phyloP scores from a whole-genome alignment of 768 basidiomycete genomes.

The Psilocybe cubensis region DNA sequence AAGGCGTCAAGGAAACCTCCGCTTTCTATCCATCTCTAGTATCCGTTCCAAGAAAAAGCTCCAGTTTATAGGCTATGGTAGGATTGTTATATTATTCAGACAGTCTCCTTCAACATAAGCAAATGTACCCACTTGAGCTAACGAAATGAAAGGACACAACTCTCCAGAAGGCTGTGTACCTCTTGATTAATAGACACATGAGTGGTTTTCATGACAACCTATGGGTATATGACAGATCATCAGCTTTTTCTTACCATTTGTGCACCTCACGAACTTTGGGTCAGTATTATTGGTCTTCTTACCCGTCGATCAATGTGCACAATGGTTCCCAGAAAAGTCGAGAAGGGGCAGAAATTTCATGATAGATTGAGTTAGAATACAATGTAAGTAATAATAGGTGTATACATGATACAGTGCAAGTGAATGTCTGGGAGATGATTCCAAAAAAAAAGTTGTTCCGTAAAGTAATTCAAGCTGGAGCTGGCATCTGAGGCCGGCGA shows the following conservation, averaged over 20 bases:
- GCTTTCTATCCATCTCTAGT: not conserved
- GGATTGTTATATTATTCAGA: not conserved
- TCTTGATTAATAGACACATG: not conserved
- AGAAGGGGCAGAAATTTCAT: not conserved
- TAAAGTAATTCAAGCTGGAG: constrained; percentile 12
- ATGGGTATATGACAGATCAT: constrained; percentile 9
- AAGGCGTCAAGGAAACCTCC: not conserved
- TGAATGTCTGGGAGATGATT: not conserved
- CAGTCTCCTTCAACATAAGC: not conserved
- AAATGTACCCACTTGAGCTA: no score
- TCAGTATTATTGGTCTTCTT: not conserved
- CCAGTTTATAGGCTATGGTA: not conserved
- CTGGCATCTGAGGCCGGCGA: constrained; percentile 26
- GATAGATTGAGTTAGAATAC: constrained; percentile 11
- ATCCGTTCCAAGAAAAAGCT: not conserved
- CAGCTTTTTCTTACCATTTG: constrained; percentile 2
- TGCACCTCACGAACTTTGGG: not conserved
- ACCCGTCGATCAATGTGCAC: not conserved
- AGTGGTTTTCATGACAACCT: constrained; percentile 11
- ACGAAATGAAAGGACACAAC: no score
- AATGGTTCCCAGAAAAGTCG: not conserved
- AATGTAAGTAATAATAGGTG: constrained; percentile 11
- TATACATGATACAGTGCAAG: constrained; percentile 13
- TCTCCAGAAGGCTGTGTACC: not conserved
- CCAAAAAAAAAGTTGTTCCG: not conserved